phyloP scores from a whole-genome alignment of 2,329 filamentous ascomycete species.

The Akanthomyces dipterigenus region DNA sequence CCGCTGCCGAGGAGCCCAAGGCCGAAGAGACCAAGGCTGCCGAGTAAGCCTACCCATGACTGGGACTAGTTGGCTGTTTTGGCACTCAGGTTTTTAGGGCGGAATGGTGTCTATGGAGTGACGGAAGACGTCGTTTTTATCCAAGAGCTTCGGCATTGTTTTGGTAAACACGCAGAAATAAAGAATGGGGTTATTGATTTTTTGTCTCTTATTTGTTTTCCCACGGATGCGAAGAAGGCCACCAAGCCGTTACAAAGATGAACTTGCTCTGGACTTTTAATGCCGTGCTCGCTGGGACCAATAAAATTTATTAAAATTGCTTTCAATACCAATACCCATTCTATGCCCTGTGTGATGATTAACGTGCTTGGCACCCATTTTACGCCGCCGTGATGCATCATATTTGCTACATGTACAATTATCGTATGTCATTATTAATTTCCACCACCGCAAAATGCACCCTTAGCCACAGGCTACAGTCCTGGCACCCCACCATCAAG shows the following conservation, averaged over 20 bases:
- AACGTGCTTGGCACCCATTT: not conserved
- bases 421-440: conserved; percentile 18
- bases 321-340: conserved; percentile 14
- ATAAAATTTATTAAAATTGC: conserved; percentile 44
- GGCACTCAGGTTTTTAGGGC: conserved; percentile 34
- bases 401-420: conserved; percentile 1
- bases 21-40: conserved; percentile 63
- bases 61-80: conserved; percentile 22
- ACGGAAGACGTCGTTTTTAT: conserved; percentile 51
- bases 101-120: conserved; percentile 59
- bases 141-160: conserved; percentile 41
- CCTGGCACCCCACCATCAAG: conserved; percentile 57
- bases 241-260: conserved; percentile 43
- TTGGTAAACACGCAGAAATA: conserved; percentile 38
- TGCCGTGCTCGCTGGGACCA: conserved; percentile 50
- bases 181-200: conserved; percentile 25
- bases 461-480: conserved; percentile 60
- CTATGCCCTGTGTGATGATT: not conserved
- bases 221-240: conserved; percentile 31
- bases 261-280: conserved; percentile 48
- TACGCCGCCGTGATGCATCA: not conserved
- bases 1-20: conserved; percentile 41
- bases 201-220: conserved; percentile 23
- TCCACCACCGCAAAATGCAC: conserved; percentile 56
- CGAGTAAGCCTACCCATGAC: conserved; percentile 42